Percentiles rank a stretch among this genome's conserved stretches.
These are phyloP conservation scores for Leishmania amazonensis DNA, from an alignment of 208 protist species.

Conservation along the genomic window DNA sequence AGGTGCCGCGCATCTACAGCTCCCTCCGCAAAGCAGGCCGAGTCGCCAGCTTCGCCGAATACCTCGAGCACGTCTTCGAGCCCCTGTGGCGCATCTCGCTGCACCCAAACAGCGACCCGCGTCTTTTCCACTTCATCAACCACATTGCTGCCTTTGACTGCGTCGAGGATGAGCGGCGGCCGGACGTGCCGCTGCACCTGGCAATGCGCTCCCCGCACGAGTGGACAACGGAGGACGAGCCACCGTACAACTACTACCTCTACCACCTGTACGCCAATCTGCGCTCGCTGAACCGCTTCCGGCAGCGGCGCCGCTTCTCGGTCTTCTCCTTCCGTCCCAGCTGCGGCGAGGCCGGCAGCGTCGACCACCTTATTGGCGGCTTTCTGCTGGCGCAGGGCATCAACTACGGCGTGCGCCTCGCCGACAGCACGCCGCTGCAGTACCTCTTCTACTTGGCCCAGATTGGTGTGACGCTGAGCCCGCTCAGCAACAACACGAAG, in stretches of 20 bases:
- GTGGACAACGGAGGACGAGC: conserved; percentile 96
- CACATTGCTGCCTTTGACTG: conserved; percentile 98
- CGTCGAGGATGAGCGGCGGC: conserved; percentile 97
- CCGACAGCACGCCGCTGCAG: conserved; percentile 91
- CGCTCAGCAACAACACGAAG: conserved; percentile 99
- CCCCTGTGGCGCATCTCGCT: conserved; percentile 98
- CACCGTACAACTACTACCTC: conserved; percentile 99
- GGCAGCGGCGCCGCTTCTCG: conserved; percentile 84
- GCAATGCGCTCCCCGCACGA: conserved; percentile 77
- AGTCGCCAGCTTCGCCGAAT: conserved; percentile 94
- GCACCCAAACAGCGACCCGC: conserved; percentile 94
- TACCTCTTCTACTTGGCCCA: conserved; percentile 99
- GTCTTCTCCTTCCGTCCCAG: conserved; percentile 98
- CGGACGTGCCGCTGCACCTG: conserved; percentile 61
- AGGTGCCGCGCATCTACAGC: conserved; percentile 96
- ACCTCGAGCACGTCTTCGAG: conserved; percentile 98
- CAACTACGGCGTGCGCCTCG: conserved; percentile 97
- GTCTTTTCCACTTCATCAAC: conserved; percentile 97
- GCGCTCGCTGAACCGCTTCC: conserved; percentile 95
- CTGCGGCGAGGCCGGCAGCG: conserved; percentile 93
- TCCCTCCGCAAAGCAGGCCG: conserved; percentile 80
- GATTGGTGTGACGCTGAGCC: conserved; percentile 97
- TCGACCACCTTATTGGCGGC: conserved; percentile 94
- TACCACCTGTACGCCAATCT: conserved; percentile 99
- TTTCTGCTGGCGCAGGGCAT: conserved; percentile 96